phyloP scores from a whole-genome alignment of 495 filamentous ascomycete species.

The Staphylotrichum longicolle region DNA sequence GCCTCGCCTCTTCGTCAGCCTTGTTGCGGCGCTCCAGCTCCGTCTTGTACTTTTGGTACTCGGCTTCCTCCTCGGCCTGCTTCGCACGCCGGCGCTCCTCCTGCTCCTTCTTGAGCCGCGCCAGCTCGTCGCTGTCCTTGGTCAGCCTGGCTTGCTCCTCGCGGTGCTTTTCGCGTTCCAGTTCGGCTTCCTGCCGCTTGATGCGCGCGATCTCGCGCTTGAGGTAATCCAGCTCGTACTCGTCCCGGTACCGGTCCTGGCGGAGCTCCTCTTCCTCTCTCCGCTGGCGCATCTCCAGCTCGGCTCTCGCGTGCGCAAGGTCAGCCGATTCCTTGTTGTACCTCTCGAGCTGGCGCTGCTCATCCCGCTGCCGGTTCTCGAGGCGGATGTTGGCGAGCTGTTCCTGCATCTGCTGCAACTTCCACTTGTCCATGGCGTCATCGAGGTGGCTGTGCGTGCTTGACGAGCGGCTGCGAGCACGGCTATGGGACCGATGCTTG shows the following conservation, averaged over 20 bases:
- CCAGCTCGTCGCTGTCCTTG: constrained; percentile 45
- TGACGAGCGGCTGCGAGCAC: constrained; percentile 29
- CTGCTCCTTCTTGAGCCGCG: constrained; percentile 38
- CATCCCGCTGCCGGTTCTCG: constrained; percentile 23
- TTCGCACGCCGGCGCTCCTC: constrained; percentile 29
- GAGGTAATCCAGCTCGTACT: constrained; percentile 33
- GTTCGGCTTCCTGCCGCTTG: constrained; percentile 39
- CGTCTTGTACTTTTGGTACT: constrained; percentile 34
- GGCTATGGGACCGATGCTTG: constrained; percentile 28
- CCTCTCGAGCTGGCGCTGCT: constrained; percentile 25
- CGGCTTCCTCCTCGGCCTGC: constrained; percentile 36
- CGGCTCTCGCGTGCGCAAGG: constrained; percentile 43
- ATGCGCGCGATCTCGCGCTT: constrained; percentile 28
- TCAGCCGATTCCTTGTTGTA: constrained; percentile 40
- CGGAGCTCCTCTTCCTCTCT: constrained; percentile 46
- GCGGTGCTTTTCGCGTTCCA: constrained; percentile 38
- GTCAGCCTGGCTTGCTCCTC: constrained; percentile 45
- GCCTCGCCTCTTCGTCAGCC: constrained; percentile 44
- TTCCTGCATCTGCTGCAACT: constrained; percentile 25
- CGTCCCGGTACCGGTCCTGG: constrained; percentile 31
- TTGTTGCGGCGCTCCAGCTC: constrained; percentile 27
- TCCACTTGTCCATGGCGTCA: constrained; percentile 27
- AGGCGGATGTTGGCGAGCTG: constrained; percentile 27
- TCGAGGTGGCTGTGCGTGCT: constrained; percentile 33
- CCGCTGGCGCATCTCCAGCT: constrained; percentile 41